Percentiles rank a stretch among this genome's conserved stretches.
Conservation (phyloP, 73 alveolate species). For the Urostyla sp. region DNA sequence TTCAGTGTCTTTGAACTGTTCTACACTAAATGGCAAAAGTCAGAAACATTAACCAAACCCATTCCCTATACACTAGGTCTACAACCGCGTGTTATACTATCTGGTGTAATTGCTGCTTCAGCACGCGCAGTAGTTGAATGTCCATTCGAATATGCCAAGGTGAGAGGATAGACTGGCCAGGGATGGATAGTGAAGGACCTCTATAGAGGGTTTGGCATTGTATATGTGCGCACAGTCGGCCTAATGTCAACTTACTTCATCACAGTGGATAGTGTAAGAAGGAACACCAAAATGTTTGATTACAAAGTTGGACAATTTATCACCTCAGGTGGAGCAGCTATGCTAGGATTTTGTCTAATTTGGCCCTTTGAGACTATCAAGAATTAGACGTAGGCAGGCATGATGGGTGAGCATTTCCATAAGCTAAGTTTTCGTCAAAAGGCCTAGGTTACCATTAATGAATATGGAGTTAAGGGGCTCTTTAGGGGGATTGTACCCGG, state of each 20-base stretch:
- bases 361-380: constrained; percentile 85
- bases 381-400: constrained; percentile 65
- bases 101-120: constrained; percentile 71
- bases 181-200: constrained; percentile 9
- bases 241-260: constrained; percentile 48
- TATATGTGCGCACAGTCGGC: constrained; percentile 45
- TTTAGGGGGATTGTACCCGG: constrained; percentile 82
- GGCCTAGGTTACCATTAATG: constrained; percentile 10
- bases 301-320: constrained; percentile 59
- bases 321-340: constrained; percentile 61
- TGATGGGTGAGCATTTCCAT: background rate
- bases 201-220: constrained; percentile 53
- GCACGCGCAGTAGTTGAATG: constrained; percentile 78
- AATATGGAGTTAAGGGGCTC: constrained; percentile 56
- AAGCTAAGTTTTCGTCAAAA: background rate
- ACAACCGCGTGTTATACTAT: constrained; percentile 60
- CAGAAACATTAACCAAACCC: background rate
- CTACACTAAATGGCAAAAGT: constrained; percentile 50
- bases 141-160: constrained; percentile 87
- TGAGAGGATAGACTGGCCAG: constrained; percentile 55
- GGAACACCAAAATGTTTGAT: constrained; percentile 53
- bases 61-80: constrained; percentile 38
- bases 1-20: constrained; percentile 63
- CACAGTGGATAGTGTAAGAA: constrained; percentile 45
- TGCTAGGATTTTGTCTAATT: constrained; percentile 75